Base-by-base conservation (phyloP, 768 basidiomycete species). In the Pholiota microspora region DNA sequence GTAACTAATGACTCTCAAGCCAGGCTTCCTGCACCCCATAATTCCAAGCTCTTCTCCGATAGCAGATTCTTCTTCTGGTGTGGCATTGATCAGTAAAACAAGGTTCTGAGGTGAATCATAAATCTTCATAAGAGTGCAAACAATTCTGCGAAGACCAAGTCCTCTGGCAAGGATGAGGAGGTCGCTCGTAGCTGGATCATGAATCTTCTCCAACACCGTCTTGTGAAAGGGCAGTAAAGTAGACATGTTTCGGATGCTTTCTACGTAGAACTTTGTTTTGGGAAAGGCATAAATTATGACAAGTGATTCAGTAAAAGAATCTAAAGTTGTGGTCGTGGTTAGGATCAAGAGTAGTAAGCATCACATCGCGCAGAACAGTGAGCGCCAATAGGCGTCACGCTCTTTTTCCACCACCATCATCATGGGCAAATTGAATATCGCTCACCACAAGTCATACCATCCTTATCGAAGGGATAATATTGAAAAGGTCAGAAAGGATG, bases 31-130 rank as follows among this genome's bases (percentile, higher is more conserved):
- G 60, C 92, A 94, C 3, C 95, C 95, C 84, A 97, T 88, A 9
- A 94, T 84, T 0, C 93, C 88, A 28, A 99, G 78, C 66, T 97
- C 93, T 60, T 97, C 94, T 1, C 92, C 92, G 29, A 98, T 91
- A 5, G 88, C 93, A 1, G 85, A 77, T 66, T 96, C 95, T 67
- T 98, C 97, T 59, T 94, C 92, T 7, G 84, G 80, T 0, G 85
- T 80, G 0, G 90, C 89, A 71, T 92, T 88, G 45, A 98, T 85
- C 18, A 99, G 75, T 7, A 98, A 71, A 40, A 98, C 81, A 13
- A 97, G 81, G 64, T 82, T 94, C 56, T 85, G 81, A 29, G 91
- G 85, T 18, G 88, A 82, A 73, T 94, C 91, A 66, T 96, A 98
- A 35, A 96, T 91, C 73, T 95, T 90, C 74, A 98, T 79, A 35